These are phyloP conservation scores for Fusarium robinianum DNA, from an alignment of 2,329 filamentous ascomycete genomes.

Conservation along the genomic window DNA sequence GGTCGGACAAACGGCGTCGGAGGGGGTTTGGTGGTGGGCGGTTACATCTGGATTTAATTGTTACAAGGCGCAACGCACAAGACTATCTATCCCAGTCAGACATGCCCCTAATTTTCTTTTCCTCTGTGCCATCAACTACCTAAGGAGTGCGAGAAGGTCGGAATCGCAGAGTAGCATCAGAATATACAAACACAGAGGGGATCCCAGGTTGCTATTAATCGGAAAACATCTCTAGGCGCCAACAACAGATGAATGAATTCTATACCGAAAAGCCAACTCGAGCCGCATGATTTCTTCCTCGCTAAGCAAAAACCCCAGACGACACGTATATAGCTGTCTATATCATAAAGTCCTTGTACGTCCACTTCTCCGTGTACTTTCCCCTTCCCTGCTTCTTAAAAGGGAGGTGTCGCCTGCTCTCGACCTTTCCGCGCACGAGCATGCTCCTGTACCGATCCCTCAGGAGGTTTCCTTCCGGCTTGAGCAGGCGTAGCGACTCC, in stretches of 20 bases:
- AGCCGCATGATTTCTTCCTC: constrained; percentile 26
- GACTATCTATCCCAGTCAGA: too few relatives aligned
- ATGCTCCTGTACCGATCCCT: constrained; percentile 90
- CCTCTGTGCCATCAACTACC: too few relatives aligned
- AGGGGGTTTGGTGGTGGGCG: constrained; percentile 10
- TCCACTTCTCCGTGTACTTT: constrained; percentile 93
- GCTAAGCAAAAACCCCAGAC: constrained; percentile 25
- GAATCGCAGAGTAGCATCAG: too few relatives aligned
- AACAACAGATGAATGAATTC: neutral
- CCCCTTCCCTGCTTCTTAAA: constrained; percentile 83
- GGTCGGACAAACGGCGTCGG: constrained; percentile 14
- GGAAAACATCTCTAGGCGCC: too few relatives aligned
- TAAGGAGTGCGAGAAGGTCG: too few relatives aligned
- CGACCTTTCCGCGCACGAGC: constrained; percentile 85
- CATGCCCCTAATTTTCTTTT: neutral
- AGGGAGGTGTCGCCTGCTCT: constrained; percentile 75
- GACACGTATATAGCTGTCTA: constrained; percentile 20
- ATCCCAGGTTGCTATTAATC: too few relatives aligned
- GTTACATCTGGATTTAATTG: too few relatives aligned
- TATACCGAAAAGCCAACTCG: constrained; percentile 1
- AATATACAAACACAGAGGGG: too few relatives aligned
- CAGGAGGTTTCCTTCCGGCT: constrained; percentile 93
- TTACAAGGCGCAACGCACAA: too few relatives aligned
- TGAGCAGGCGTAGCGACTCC: constrained; percentile 78
- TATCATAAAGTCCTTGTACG: constrained; percentile 83